Percentiles rank a stretch among this genome's conserved stretches.
Evolutionary conservation across 495 filamentous ascomycete species (phyloP).

Genomic region (Neurospora sublineolata): DNA sequence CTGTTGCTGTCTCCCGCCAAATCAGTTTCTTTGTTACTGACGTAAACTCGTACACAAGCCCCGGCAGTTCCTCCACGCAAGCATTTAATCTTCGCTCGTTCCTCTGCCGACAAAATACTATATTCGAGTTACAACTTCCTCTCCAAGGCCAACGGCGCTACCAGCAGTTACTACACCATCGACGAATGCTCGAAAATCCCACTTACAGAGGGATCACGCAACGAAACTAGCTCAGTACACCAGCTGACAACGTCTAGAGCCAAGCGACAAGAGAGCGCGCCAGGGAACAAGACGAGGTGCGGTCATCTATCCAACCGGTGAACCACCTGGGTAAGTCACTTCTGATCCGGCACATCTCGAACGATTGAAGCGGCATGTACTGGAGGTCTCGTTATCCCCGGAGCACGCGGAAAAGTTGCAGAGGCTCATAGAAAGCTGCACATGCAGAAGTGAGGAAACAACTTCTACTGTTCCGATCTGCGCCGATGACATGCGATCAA

Average conservation of each 20-base stretch:
- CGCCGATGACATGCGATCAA: too few species aligned
- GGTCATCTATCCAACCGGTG: background rate
- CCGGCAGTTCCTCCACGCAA: background rate
- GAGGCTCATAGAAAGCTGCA: background rate
- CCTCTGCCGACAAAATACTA: background rate
- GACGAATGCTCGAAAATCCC: background rate
- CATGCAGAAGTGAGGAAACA: background rate
- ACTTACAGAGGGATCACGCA: background rate
- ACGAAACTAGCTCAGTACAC: background rate
- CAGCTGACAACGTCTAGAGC: background rate
- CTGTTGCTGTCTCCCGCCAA: background rate
- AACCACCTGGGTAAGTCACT: background rate
- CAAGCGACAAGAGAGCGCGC: background rate
- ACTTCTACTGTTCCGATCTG: too few species aligned
- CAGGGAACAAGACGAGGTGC: background rate
- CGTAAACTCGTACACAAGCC: background rate
- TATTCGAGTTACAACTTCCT: background rate
- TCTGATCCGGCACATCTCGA: background rate
- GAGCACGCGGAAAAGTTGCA: background rate
- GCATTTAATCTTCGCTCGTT: background rate
- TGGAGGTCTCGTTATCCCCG: background rate
- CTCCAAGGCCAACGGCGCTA: background rate
- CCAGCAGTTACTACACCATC: background rate
- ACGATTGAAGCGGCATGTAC: background rate
- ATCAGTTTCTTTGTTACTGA: background rate